A percentile compares a stretch with the other conserved stretches of the same genome.
These are phyloP conservation scores for Sporothrix phasma DNA, from an alignment of 2,329 filamentous ascomycete genomes.

Conservation along the genomic window DNA sequence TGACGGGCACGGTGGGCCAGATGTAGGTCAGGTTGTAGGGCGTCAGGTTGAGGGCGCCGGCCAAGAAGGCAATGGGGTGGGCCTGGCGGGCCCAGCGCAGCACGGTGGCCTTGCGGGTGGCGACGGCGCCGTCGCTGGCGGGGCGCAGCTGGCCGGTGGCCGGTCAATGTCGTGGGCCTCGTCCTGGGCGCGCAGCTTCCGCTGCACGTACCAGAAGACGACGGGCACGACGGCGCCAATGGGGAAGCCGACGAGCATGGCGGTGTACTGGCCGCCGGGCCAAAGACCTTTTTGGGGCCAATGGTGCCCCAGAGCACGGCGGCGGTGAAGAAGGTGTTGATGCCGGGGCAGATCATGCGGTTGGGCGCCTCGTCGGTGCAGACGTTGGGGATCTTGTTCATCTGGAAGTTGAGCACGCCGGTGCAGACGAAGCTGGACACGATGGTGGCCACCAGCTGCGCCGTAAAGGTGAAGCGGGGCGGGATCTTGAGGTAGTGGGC, in stretches of 20 bases:
- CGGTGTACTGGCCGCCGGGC: conserved; percentile 37
- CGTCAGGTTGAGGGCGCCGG: conserved; percentile 27
- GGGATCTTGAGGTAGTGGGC: conserved; percentile 27
- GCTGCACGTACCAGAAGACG: conserved; percentile 29
- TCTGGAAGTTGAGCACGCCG: conserved; percentile 28
- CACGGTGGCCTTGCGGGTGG: not conserved
- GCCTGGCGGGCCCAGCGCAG: conserved; percentile 24
- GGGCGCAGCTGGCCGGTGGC: not conserved
- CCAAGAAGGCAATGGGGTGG: conserved; percentile 32
- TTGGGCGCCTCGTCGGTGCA: conserved; percentile 39
- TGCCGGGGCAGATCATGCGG: conserved; percentile 46
- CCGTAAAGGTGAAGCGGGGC: conserved; percentile 29
- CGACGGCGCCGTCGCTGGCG: not conserved
- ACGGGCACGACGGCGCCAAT: conserved; percentile 38
- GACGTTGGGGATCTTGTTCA: conserved; percentile 28
- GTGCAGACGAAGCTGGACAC: conserved; percentile 28
- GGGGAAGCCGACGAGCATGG: conserved; percentile 40
- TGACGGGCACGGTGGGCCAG: conserved; percentile 35
- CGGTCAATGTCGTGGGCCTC: not conserved
- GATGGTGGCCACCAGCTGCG: conserved; percentile 30
- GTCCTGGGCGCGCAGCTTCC: not conserved
- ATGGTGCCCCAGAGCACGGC: conserved; percentile 54
- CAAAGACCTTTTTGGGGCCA: conserved; percentile 43
- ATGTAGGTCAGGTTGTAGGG: conserved; percentile 35
- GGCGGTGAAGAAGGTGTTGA: conserved; percentile 51